A percentile compares a stretch with the other conserved stretches of the same genome.
These are phyloP conservation scores for Agapanthus africanus DNA, from an alignment of 106 monocot genomes.

Conservation along the genomic window DNA sequence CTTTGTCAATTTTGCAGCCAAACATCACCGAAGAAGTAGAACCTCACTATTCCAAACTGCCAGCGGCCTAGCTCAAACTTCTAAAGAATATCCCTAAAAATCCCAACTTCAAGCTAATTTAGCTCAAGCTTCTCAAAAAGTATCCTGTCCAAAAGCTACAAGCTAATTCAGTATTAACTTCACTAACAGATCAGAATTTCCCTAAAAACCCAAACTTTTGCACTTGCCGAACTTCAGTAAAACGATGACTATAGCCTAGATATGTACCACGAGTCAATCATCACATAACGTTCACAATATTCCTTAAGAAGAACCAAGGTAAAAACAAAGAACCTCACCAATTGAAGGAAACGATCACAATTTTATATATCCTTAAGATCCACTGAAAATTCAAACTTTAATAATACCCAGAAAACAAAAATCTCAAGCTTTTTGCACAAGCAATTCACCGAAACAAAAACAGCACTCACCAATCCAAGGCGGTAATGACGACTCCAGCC, in stretches of 20 bases:
- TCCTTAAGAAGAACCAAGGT: no score
- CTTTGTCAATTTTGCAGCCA: no score
- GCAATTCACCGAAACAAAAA: conserved; percentile 6
- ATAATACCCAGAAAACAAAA: background rate
- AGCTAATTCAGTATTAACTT: background rate
- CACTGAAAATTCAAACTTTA: background rate
- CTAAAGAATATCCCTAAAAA: no score
- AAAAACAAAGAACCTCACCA: no score
- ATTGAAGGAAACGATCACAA: background rate
- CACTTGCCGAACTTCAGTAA: no score
- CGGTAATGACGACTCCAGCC: conserved; percentile 67
- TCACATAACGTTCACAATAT: background rate
- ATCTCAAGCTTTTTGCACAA: no score
- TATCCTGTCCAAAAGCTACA: background rate
- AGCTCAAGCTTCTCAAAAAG: background rate
- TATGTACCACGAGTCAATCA: background rate
- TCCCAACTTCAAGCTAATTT: background rate
- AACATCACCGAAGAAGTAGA: no score
- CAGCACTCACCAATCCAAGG: conserved; percentile 51
- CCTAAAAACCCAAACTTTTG: background rate
- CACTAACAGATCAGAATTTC: background rate
- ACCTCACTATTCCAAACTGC: no score
- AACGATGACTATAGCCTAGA: no score
- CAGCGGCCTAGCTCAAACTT: no score
- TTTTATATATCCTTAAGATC: background rate